Evolutionary conservation across 2,329 filamentous ascomycete species (phyloP).

Genomic region (Westerdykella aurantiaca): DNA sequence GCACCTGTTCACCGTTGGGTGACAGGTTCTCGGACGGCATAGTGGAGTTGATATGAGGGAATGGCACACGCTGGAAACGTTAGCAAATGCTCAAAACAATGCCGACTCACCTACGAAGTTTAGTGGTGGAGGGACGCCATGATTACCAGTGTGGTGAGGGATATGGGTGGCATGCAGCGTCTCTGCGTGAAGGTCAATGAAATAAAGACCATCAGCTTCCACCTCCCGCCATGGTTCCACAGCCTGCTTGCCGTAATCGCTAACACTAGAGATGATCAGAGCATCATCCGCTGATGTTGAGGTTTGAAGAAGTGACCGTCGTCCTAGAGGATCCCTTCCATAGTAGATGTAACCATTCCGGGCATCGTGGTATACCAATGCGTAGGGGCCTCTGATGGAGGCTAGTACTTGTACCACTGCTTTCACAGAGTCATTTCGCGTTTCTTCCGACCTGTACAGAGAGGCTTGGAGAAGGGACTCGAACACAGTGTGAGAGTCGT

Average conservation of each 20-base stretch:
- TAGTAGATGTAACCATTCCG: conserved; percentile 62
- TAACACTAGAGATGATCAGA: conserved; percentile 32
- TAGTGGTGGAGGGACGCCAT: conserved; percentile 6
- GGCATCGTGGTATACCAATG: conserved; percentile 77
- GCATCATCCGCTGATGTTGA: conserved; percentile 32
- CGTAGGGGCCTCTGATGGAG: conserved; percentile 64
- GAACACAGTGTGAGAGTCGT: conserved; percentile 72
- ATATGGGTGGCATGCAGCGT: conserved; percentile 12
- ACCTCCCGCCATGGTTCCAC: conserved; percentile 65
- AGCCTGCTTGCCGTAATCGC: conserved; percentile 27
- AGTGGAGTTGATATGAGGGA: conserved; percentile 42
- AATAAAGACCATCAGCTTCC: conserved; percentile 75
- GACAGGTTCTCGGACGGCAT: conserved; percentile 23
- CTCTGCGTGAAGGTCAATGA: conserved; percentile 48
- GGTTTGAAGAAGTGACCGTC: conserved; percentile 66
- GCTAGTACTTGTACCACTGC: conserved; percentile 21
- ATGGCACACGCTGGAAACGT: conserved; percentile 36
- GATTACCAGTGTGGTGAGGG: conserved; percentile 17
- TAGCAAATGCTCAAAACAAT: conserved; percentile 9
- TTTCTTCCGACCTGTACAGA: not conserved
- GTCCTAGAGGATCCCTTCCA: conserved; percentile 79
- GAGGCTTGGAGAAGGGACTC: conserved; percentile 45
- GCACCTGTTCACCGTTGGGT: conserved; percentile 24
- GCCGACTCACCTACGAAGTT: conserved; percentile 31
- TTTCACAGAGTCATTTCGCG: conserved; percentile 3